Evolutionary conservation across 176 grass and related monocot species (phyloP).

Genomic region (Aegilops tauschii): DNA sequence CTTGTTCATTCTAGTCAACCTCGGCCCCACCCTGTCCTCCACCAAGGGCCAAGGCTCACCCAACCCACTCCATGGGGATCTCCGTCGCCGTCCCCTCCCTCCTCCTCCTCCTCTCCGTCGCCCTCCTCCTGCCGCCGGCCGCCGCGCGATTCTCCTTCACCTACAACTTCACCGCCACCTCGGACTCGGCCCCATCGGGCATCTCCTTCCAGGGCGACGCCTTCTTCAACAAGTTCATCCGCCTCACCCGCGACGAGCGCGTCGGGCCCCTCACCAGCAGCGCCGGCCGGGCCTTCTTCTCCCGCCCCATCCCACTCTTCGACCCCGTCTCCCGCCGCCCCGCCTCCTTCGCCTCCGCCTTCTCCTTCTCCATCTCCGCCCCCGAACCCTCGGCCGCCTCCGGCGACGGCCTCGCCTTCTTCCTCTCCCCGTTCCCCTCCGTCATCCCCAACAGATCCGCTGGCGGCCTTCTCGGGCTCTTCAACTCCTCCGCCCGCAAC

Average conservation of each 20-base stretch:
- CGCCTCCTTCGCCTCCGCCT: slow-evolving; percentile 61
- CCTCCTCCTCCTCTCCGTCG: not conserved
- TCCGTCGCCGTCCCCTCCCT: not conserved
- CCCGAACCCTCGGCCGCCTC: slow-evolving; percentile 32
- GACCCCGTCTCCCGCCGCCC: slow-evolving; percentile 46
- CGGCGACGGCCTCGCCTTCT: slow-evolving; percentile 78
- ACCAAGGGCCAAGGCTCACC: not conserved
- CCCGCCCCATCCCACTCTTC: slow-evolving; percentile 44
- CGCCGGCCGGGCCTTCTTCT: slow-evolving; percentile 51
- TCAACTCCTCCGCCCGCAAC: slow-evolving; percentile 35
- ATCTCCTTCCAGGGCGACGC: slow-evolving; percentile 78
- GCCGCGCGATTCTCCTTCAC: slow-evolving; percentile 52
- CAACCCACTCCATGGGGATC: not conserved
- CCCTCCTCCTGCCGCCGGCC: slow-evolving; percentile 8
- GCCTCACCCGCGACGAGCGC: slow-evolving; percentile 68
- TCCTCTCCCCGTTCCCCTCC: slow-evolving; percentile 69
- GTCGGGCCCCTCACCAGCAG: slow-evolving; percentile 57
- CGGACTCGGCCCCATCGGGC: slow-evolving; percentile 40
- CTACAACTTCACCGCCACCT: slow-evolving; percentile 62
- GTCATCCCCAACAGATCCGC: slow-evolving; percentile 45
- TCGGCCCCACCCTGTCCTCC: not conserved
- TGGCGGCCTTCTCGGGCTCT: slow-evolving; percentile 61
- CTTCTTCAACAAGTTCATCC: slow-evolving; percentile 75
- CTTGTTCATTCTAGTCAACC: slow-evolving; percentile 14
- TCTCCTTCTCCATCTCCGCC: slow-evolving; percentile 58